These are phyloP conservation scores for Chamaenerion angustifolium DNA, from an alignment of 345 rosid genomes.

Conservation along the genomic window DNA sequence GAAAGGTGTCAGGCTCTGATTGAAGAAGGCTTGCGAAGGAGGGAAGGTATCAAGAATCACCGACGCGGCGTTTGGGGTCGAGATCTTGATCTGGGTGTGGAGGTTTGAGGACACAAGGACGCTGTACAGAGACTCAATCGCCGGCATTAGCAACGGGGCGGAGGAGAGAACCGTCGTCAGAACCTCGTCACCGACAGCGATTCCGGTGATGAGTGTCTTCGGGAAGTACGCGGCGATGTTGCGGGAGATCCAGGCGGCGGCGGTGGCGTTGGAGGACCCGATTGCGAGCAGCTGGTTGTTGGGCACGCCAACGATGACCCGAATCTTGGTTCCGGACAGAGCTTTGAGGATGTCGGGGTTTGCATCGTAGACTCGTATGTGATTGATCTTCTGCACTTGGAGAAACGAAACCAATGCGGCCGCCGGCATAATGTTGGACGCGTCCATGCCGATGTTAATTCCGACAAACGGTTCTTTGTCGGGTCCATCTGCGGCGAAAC, in stretches of 20 bases:
- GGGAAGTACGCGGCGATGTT: conserved; percentile 81
- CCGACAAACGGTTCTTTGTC: conserved; percentile 73
- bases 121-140: conserved; percentile 68
- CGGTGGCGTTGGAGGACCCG: conserved; percentile 77
- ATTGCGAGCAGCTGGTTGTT: conserved; percentile 91
- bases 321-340: conserved; percentile 74
- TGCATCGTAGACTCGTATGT: conserved; percentile 71
- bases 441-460: conserved; percentile 72
- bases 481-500: conserved; percentile 15
- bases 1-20: conserved; percentile 62
- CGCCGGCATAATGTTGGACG: conserved; percentile 37
- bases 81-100: conserved; percentile 68
- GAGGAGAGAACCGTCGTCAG: conserved; percentile 81
- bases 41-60: conserved; percentile 72
- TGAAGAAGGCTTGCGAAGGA: conserved; percentile 90
- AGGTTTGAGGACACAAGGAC: conserved; percentile 90
- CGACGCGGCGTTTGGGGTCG: conserved; percentile 93
- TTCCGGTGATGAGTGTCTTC: conserved; percentile 47
- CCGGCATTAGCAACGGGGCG: conserved; percentile 67
- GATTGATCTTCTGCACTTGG: conserved; percentile 58
- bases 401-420: conserved; percentile 47
- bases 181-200: conserved; percentile 91
- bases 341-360: conserved; percentile 67
- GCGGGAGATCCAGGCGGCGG: conserved; percentile 75
- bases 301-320: conserved; percentile 75